phyloP scores from a whole-genome alignment of 2,329 filamentous ascomycete species.

The Verticillium dahliae region DNA sequence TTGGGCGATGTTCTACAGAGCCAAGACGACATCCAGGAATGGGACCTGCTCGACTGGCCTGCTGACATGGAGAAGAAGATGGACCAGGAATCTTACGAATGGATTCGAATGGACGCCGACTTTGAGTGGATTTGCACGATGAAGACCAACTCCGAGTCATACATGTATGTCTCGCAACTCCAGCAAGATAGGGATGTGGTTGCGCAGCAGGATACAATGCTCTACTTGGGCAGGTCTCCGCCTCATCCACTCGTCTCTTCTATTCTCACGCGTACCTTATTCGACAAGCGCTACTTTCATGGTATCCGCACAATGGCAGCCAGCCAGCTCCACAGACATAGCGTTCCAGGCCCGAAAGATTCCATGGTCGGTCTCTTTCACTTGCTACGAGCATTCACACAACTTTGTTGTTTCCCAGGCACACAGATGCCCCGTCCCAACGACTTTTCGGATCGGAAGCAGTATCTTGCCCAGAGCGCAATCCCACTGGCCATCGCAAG shows the following conservation, averaged over 20 bases:
- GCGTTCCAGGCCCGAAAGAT: constrained; percentile 52
- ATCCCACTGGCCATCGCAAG: constrained; percentile 76
- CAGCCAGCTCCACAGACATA: constrained; percentile 66
- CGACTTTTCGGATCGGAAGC: constrained; percentile 80
- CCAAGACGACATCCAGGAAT: constrained; percentile 73
- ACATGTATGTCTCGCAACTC: constrained; percentile 97
- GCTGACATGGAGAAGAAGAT: constrained; percentile 83
- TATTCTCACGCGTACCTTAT: constrained; percentile 80
- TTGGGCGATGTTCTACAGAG: constrained; percentile 84
- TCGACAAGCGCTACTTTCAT: constrained; percentile 89
- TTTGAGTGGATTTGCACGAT: constrained; percentile 96
- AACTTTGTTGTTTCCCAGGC: constrained; percentile 78
- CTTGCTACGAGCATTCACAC: constrained; percentile 76
- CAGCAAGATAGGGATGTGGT: constrained; percentile 96
- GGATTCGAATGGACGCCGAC: constrained; percentile 96
- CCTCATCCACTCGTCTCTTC: constrained; percentile 80
- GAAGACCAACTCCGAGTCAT: constrained; percentile 74
- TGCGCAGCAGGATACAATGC: constrained; percentile 71
- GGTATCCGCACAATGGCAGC: constrained; percentile 86
- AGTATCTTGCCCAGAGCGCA: constrained; percentile 77
- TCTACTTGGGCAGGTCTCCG: constrained; percentile 61
- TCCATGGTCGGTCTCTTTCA: constrained; percentile 78
- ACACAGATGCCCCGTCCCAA: constrained; percentile 79
- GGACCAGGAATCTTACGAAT: constrained; percentile 95
- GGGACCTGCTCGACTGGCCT: constrained; percentile 85